Percentiles rank a stretch among this genome's conserved stretches.
These are phyloP conservation scores for Flaveria trinervia DNA, from an alignment of 129 eudicot genomes.

Conservation along the genomic window DNA sequence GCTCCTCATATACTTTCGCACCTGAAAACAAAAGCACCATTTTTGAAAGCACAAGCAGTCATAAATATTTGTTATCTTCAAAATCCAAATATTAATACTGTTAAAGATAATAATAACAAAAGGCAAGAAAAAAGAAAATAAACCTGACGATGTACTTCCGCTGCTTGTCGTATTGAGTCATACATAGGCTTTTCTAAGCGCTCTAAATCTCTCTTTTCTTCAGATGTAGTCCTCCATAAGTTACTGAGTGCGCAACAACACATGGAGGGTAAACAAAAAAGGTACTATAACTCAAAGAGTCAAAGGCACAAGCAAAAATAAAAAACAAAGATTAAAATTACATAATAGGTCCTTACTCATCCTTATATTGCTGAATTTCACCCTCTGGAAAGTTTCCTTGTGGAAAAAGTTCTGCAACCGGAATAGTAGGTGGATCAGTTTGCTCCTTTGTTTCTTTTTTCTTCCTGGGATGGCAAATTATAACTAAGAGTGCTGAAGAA, in stretches of 20 bases:
- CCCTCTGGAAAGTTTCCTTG: conserved; percentile 98
- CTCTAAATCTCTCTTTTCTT: conserved; percentile 95
- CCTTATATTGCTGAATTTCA: conserved; percentile 92
- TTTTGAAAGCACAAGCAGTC: conserved; percentile 8
- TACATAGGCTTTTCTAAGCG: conserved; percentile 91
- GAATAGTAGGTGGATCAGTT: conserved; percentile 96
- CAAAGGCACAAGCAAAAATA: not conserved
- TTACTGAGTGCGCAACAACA: conserved; percentile 47
- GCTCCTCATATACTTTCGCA: conserved; percentile 78
- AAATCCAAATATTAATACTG: conserved; percentile 2
- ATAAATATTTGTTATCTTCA: not conserved
- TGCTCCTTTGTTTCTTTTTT: conserved; percentile 79
- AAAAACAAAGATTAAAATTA: not conserved
- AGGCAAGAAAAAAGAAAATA: not conserved
- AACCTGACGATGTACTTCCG: conserved; percentile 99
- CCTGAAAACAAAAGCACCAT: conserved; percentile 45
- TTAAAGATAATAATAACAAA: not conserved
- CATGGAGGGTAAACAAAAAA: not conserved
- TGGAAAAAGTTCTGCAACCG: conserved; percentile 72
- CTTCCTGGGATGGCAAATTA: conserved; percentile 57
- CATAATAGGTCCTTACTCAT: conserved; percentile 63
- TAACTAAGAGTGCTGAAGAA: not conserved
- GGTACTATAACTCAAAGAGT: not conserved
- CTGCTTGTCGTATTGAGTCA: conserved; percentile 94
- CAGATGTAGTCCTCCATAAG: conserved; percentile 97